Conservation (phyloP, 108 stramenopile genomes). For the Mayamaea pseudoterrestris region DNA sequence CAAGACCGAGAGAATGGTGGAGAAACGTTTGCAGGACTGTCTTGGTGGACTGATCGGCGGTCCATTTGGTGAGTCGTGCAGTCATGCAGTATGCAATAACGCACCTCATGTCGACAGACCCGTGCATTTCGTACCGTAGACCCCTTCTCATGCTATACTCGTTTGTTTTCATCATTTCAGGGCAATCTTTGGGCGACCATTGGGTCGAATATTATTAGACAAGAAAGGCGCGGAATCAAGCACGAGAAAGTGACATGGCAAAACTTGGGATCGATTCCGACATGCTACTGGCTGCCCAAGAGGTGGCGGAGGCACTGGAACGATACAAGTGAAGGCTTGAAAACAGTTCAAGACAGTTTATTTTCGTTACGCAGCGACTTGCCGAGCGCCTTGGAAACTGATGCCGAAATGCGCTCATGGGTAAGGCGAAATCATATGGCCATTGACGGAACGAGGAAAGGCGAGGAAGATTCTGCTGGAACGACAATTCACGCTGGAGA, state of each 20-base stretch:
- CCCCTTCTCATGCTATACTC: too few relatives aligned
- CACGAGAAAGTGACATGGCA: slow-evolving; percentile 63
- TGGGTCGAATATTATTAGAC: slow-evolving; percentile 44
- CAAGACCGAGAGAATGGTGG: too few relatives aligned
- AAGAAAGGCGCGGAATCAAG: slow-evolving; percentile 37
- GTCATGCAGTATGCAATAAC: not conserved
- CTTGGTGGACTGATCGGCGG: slow-evolving; percentile 61
- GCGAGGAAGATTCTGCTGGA: slow-evolving; percentile 47
- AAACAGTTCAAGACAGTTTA: slow-evolving; percentile 56
- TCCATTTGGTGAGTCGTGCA: slow-evolving; percentile 54
- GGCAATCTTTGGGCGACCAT: slow-evolving; percentile 73
- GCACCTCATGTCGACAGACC: not conserved
- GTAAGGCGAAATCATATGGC: slow-evolving; percentile 56
- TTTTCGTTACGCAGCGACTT: too few relatives aligned
- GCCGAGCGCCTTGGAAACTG: too few relatives aligned
- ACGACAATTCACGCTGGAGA: slow-evolving; percentile 41
- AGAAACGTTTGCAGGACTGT: too few relatives aligned
- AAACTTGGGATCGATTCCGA: slow-evolving; percentile 55
- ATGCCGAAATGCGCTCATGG: slow-evolving; percentile 31
- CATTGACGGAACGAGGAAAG: slow-evolving; percentile 24
- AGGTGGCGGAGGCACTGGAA: slow-evolving; percentile 49
- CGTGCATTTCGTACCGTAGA: not conserved
- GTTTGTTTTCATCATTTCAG: slow-evolving; percentile 2
- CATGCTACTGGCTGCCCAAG: slow-evolving; percentile 63
- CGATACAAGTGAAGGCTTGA: slow-evolving; percentile 45